A percentile compares a stretch with the other conserved stretches of the same genome.
phyloP scores from a whole-genome alignment of 2,329 filamentous ascomycete genomes.

The Drechmeria coniospora region DNA sequence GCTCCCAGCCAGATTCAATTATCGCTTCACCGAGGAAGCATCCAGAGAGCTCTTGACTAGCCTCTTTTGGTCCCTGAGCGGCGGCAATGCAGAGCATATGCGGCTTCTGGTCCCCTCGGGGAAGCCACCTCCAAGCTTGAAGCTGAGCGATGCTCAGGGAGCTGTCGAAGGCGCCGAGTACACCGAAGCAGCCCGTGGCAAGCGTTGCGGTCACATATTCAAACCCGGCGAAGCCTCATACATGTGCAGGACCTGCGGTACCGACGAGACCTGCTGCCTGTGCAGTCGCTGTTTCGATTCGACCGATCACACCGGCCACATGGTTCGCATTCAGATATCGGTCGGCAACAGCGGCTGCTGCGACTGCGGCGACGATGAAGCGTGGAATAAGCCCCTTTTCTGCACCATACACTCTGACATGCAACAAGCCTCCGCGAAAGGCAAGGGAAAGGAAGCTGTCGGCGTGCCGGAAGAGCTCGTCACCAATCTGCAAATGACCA shows the following conservation, averaged over 20 bases:
- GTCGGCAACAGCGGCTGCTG: slow-evolving; percentile 91
- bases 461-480: slow-evolving; percentile 60
- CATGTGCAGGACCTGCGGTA: slow-evolving; percentile 82
- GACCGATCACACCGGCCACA: slow-evolving; percentile 86
- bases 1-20: slow-evolving; percentile 56
- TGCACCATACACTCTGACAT: slow-evolving; percentile 80
- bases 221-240: slow-evolving; percentile 88
- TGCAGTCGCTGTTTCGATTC: slow-evolving; percentile 91
- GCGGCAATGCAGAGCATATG: slow-evolving; percentile 58
- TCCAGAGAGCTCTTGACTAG: slow-evolving; percentile 56
- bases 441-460: slow-evolving; percentile 44
- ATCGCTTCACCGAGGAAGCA: slow-evolving; percentile 61
- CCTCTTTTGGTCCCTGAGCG: slow-evolving; percentile 78
- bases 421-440: slow-evolving; percentile 33
- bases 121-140: slow-evolving; percentile 49
- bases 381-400: slow-evolving; percentile 74
- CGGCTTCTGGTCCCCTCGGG: slow-evolving; percentile 70
- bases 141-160: slow-evolving; percentile 74
- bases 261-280: slow-evolving; percentile 88
- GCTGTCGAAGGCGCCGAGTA: slow-evolving; percentile 92
- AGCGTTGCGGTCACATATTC: slow-evolving; percentile 95
- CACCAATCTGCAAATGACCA: slow-evolving; percentile 67
- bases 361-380: slow-evolving; percentile 91
- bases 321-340: slow-evolving; percentile 77
- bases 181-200: slow-evolving; percentile 76